phyloP scores from a whole-genome alignment of 352 stramenopile genomes.

The Phytophthora crassamura region DNA sequence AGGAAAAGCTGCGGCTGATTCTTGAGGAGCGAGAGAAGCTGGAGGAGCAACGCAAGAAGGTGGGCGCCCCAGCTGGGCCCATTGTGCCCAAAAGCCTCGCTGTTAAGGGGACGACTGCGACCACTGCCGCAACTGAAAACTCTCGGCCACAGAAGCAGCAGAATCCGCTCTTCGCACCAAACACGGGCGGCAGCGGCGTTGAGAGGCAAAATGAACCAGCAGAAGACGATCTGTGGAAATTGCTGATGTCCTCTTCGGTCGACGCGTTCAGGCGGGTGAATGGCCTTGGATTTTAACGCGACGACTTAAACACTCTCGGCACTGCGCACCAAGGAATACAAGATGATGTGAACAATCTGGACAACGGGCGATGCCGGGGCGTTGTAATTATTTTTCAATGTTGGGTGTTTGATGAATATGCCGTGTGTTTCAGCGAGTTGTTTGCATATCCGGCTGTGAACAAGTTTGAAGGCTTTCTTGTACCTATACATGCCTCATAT shows the following conservation, averaged over 20 bases:
- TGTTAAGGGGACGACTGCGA: neutral
- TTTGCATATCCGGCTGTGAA: no score
- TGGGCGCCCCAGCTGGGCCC: conserved; percentile 24
- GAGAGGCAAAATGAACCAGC: conserved; percentile 19
- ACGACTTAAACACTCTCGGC: neutral
- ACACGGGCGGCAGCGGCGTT: neutral
- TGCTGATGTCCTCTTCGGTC: conserved; percentile 72
- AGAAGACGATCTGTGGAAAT: conserved; percentile 74
- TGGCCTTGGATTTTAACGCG: conserved; percentile 45
- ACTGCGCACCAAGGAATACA: no score
- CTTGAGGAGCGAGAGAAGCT: conserved; percentile 68
- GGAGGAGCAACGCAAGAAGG: conserved; percentile 63
- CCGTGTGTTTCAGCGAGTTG: no score
- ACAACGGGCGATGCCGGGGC: no score
- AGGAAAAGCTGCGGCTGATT: conserved; percentile 68
- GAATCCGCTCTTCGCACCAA: conserved; percentile 37
- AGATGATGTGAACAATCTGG: no score
- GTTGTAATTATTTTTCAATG: no score
- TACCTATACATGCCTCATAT: no score
- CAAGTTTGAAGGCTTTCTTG: no score
- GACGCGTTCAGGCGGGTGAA: conserved; percentile 55
- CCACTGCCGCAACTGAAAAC: conserved; percentile 1
- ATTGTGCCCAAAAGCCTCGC: conserved; percentile 15
- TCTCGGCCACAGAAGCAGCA: conserved; percentile 19
- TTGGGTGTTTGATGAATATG: no score